A percentile compares a stretch with the other conserved stretches of the same genome.
Evolutionary conservation across 805 yeast species (phyloP).

Genomic region (Schwanniomyces vanrijiae): DNA sequence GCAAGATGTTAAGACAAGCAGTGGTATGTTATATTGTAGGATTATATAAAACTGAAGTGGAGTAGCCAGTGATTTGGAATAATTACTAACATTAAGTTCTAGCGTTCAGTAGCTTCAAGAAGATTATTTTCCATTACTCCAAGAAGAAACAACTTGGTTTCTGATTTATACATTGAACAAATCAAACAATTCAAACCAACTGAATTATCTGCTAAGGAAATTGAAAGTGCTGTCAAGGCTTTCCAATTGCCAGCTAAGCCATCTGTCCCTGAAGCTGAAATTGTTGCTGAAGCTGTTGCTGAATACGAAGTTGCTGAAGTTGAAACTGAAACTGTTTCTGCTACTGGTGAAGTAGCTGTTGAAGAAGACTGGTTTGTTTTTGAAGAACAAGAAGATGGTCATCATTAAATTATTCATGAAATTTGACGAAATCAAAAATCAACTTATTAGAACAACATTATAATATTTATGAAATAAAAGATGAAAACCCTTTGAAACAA

Average conservation of each 20-base stretch:
- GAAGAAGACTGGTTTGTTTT: slow-evolving; percentile 82
- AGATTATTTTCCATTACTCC: slow-evolving; percentile 45
- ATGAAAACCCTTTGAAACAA: background rate
- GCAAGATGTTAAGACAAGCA: slow-evolving; percentile 40
- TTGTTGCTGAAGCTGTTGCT: slow-evolving; percentile 64
- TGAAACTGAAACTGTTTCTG: slow-evolving; percentile 52
- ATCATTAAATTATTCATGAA: slow-evolving; percentile 37
- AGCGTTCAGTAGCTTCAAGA: slow-evolving; percentile 36
- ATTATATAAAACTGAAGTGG: background rate
- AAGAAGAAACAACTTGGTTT: slow-evolving; percentile 58
- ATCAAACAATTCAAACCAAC: slow-evolving; percentile 87
- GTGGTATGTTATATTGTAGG: slow-evolving; percentile 31
- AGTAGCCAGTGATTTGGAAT: background rate
- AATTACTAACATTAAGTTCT: slow-evolving; percentile 9
- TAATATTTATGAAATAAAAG: slow-evolving; percentile 1
- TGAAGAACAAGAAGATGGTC: slow-evolving; percentile 62
- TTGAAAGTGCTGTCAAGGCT: slow-evolving; percentile 75
- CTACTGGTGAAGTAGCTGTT: slow-evolving; percentile 42
- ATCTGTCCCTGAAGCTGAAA: slow-evolving; percentile 67
- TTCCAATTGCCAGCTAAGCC: slow-evolving; percentile 86
- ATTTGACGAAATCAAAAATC: slow-evolving; percentile 1
- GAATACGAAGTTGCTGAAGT: slow-evolving; percentile 72
- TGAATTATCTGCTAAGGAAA: slow-evolving; percentile 68
- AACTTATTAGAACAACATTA: slow-evolving; percentile 1
- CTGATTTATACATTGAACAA: slow-evolving; percentile 85